Conservation (phyloP, 2,329 filamentous ascomycete genomes). For the Epichloe hybrida region DNA sequence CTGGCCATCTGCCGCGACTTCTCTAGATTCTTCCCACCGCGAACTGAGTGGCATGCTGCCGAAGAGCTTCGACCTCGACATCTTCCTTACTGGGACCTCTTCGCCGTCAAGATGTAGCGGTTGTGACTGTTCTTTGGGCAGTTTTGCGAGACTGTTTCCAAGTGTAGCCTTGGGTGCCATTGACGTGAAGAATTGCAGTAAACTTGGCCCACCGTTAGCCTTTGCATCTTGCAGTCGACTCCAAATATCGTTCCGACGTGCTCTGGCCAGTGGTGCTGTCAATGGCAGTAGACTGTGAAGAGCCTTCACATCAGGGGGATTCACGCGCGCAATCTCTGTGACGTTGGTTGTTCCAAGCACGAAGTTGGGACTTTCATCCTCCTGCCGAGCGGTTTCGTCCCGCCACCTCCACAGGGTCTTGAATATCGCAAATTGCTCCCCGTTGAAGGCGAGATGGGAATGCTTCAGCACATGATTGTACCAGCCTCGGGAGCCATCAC, state of each 20-base stretch:
- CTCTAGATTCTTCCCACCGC: conserved; percentile 29
- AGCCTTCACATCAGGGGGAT: conserved; percentile 68
- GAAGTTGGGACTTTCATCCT: conserved; percentile 75
- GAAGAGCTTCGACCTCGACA: conserved; percentile 38
- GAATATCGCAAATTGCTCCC: conserved; percentile 81
- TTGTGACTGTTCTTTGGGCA: conserved; percentile 12
- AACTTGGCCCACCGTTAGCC: conserved; percentile 55
- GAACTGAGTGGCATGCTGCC: conserved; percentile 39
- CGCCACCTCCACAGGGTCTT: conserved; percentile 82
- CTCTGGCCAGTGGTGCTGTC: conserved; percentile 36
- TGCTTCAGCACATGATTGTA: conserved; percentile 55
- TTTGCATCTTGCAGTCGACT: conserved; percentile 54
- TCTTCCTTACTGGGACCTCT: conserved; percentile 20
- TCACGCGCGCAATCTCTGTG: conserved; percentile 58
- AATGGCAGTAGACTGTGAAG: conserved; percentile 47
- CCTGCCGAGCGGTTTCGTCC: conserved; percentile 64
- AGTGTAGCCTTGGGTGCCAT: conserved; percentile 17
- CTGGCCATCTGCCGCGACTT: conserved; percentile 10
- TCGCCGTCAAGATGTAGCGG: conserved; percentile 16
- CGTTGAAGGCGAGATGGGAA: conserved; percentile 47
- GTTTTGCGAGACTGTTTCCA: conserved; percentile 18
- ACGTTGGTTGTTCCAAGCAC: conserved; percentile 68
- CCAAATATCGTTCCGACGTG: conserved; percentile 49
- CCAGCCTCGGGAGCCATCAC: conserved; percentile 72
- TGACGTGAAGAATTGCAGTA: conserved; percentile 49